These are phyloP conservation scores for Grigorovia transvaalensis DNA, from an alignment of 805 yeast genomes.

Conservation along the genomic window DNA sequence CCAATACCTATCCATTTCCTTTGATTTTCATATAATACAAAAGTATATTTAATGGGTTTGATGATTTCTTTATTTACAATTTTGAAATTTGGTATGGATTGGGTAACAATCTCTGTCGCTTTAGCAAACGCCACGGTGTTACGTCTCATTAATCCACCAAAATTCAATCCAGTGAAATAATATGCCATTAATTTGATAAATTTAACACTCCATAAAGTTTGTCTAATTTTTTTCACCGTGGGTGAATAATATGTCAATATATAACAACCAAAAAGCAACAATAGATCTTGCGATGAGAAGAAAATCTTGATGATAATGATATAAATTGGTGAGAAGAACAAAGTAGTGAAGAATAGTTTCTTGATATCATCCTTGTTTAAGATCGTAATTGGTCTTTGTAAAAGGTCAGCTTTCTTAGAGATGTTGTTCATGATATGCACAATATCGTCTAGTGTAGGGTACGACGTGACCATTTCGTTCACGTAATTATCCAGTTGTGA, in stretches of 20 bases:
- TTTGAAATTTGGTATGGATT: not conserved
- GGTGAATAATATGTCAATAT: conserved; percentile 74
- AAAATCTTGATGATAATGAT: conserved; percentile 56
- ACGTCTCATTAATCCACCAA: conserved; percentile 20
- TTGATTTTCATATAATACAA: conserved; percentile 88
- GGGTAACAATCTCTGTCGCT: conserved; percentile 1
- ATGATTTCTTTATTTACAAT: not conserved
- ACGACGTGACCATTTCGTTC: conserved; percentile 46
- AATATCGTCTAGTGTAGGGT: conserved; percentile 82
- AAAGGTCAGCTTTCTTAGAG: conserved; percentile 62
- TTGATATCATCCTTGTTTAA: conserved; percentile 70
- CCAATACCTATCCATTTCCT: conserved; percentile 97
- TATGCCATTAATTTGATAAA: conserved; percentile 59
- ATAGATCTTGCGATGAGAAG: conserved; percentile 55
- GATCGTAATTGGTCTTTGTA: conserved; percentile 67
- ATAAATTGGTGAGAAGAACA: conserved; percentile 77
- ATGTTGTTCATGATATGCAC: conserved; percentile 68
- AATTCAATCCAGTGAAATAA: conserved; percentile 79
- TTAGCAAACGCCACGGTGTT: conserved; percentile 1
- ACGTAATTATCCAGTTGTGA: conserved; percentile 48
- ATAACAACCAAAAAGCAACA: conserved; percentile 47
- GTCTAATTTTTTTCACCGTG: conserved; percentile 69
- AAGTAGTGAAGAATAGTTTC: conserved; percentile 71
- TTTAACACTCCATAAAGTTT: conserved; percentile 70
- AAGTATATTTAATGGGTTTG: conserved; percentile 67